Evolutionary conservation across 2,329 filamentous ascomycete species (phyloP).

Genomic region (Trichoderma sp.): DNA sequence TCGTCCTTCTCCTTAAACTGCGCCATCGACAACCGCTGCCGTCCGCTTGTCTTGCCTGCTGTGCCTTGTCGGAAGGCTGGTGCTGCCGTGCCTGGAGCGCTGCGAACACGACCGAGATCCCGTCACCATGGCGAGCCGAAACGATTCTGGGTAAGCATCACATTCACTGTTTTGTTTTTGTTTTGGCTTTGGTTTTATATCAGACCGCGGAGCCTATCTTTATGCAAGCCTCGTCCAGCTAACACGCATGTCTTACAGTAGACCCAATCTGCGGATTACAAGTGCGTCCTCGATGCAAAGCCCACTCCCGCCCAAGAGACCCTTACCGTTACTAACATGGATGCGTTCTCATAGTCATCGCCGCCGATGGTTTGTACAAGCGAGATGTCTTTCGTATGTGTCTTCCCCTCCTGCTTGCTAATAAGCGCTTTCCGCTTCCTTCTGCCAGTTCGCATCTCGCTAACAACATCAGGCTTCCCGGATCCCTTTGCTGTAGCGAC

Average conservation of each 20-base stretch:
- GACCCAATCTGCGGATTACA: slow-evolving; percentile 87
- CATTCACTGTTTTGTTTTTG: not conserved
- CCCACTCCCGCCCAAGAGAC: not conserved
- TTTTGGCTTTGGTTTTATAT: not conserved
- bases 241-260: slow-evolving; percentile 44
- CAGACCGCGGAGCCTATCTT: not conserved
- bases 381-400: slow-evolving; percentile 96
- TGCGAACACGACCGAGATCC: not conserved
- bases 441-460: not conserved
- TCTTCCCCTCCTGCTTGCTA: not conserved
- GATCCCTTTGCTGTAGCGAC: slow-evolving; percentile 98
- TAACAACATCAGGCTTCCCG: slow-evolving; percentile 71
- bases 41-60: not conserved
- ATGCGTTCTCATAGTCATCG: slow-evolving; percentile 69
- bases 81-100: slow-evolving; percentile 19
- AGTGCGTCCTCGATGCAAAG: slow-evolving; percentile 56
- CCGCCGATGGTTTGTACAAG: slow-evolving; percentile 97
- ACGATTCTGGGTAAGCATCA: slow-evolving; percentile 15
- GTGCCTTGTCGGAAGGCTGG: slow-evolving; percentile 11
- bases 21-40: slow-evolving; percentile 8
- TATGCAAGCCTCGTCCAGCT: not conserved
- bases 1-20: slow-evolving; percentile 13
- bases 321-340: slow-evolving; percentile 19
- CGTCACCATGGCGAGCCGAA: slow-evolving; percentile 20
- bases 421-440: not conserved